phyloP scores from a whole-genome alignment of 768 basidiomycete genomes.

The Pleurotus djamor region DNA sequence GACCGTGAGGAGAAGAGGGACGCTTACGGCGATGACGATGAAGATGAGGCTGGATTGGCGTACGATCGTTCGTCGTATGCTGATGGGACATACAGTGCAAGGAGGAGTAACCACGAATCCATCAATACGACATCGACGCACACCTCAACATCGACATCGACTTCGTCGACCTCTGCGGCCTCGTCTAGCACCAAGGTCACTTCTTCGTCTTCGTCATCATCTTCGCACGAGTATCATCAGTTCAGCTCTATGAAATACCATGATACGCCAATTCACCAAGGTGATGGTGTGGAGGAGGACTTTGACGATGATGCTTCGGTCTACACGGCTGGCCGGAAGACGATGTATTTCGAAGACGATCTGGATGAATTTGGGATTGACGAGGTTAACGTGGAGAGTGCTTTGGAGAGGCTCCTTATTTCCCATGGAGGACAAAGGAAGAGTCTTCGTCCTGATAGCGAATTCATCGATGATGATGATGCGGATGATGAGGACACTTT shows the following conservation, averaged over 20 bases:
- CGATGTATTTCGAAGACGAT: conserved; percentile 8
- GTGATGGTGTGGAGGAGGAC: conserved; percentile 20
- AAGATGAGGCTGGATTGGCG: conserved; percentile 31
- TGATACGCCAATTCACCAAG: not conserved
- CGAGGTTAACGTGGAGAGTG: not conserved
- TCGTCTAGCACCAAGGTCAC: not conserved
- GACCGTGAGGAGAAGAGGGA: conserved; percentile 1
- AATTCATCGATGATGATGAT: not conserved
- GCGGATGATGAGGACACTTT: conserved; percentile 11
- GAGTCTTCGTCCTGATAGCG: not conserved
- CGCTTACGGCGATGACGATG: conserved; percentile 21
- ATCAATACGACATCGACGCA: too few relatives aligned
- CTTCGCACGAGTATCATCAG: not conserved
- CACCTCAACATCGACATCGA: not conserved
- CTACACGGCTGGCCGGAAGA: conserved; percentile 7
- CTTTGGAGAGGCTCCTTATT: not conserved
- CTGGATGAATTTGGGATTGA: not conserved
- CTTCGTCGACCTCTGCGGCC: not conserved
- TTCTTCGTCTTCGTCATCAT: not conserved
- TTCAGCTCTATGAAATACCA: not conserved
- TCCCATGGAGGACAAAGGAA: not conserved
- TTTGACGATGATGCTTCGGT: conserved; percentile 11
- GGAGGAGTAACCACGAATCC: not conserved
- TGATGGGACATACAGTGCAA: not conserved
- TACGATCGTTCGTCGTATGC: not conserved